phyloP scores from a whole-genome alignment of 352 stramenopile genomes.

The Pythium graminicola region DNA sequence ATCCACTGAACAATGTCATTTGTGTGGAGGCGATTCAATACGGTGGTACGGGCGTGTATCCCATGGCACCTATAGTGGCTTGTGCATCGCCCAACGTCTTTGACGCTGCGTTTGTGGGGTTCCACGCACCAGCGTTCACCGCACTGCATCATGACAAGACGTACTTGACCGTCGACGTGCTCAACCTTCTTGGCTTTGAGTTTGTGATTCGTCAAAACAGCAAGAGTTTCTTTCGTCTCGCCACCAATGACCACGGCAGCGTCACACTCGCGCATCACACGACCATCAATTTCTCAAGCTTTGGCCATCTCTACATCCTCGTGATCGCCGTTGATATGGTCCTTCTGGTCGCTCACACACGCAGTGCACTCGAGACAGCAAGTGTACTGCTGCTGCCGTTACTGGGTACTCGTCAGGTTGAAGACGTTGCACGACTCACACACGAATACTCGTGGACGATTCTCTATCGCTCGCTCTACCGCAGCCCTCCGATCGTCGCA shows the following conservation, averaged over 20 bases:
- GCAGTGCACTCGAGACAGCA: conserved; percentile 17
- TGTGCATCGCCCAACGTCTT: conserved; percentile 16
- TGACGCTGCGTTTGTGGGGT: conserved; percentile 10
- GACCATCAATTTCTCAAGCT: conserved; percentile 21
- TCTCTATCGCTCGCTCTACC: conserved; percentile 33
- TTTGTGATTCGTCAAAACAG: conserved; percentile 44
- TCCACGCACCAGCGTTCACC: neutral
- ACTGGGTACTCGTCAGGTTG: neutral
- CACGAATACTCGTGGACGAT: conserved; percentile 7
- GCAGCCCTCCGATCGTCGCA: conserved; percentile 32
- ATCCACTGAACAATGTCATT: conserved; percentile 10
- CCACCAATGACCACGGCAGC: neutral
- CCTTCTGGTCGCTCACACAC: conserved; percentile 17
- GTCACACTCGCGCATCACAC: conserved; percentile 6
- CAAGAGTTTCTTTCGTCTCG: conserved; percentile 19
- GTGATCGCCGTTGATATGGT: conserved; percentile 16
- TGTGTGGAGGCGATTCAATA: conserved; percentile 14
- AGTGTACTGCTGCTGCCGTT: conserved; percentile 9
- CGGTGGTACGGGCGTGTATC: conserved; percentile 1
- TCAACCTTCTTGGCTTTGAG: conserved; percentile 22
- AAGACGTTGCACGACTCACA: neutral
- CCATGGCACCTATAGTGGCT: conserved; percentile 4
- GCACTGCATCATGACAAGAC: conserved; percentile 3
- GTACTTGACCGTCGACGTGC: conserved; percentile 17
- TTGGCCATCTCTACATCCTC: conserved; percentile 17